Percentiles rank a stretch among this genome's conserved stretches.
phyloP scores from a whole-genome alignment of 2,329 filamentous ascomycete genomes.

The Neurospora sp. region DNA sequence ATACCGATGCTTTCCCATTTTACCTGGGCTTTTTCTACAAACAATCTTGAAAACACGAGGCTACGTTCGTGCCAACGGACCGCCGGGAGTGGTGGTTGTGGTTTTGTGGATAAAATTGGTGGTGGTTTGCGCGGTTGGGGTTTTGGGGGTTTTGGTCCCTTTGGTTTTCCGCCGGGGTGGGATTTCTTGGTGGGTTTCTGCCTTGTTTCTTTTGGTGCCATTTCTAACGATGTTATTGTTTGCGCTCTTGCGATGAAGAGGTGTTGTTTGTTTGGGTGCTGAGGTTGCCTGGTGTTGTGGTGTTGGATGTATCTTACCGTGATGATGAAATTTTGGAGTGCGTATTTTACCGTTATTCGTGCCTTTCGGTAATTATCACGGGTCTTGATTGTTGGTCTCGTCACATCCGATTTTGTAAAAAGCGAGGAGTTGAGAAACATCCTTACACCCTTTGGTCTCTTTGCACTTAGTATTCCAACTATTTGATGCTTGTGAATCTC shows the following conservation, averaged over 20 bases:
- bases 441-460: not conserved
- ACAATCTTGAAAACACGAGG: not conserved
- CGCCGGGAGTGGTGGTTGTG: not conserved
- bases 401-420: not conserved
- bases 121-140: not conserved
- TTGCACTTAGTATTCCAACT: not conserved
- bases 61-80: not conserved
- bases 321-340: not conserved
- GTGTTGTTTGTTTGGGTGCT: not conserved
- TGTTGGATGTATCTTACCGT: not conserved
- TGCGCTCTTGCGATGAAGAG: not conserved
- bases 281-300: not conserved
- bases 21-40: not conserved
- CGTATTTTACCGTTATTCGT: not conserved
- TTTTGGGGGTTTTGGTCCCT: not conserved
- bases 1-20: not conserved
- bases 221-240: not conserved
- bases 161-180: not conserved
- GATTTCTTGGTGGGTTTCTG: not conserved
- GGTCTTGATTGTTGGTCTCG: not conserved
- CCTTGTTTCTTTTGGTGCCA: not conserved
- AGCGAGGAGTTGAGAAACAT: not conserved
- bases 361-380: not conserved
- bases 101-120: not conserved
- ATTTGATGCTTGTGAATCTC: too few species aligned